Conservation (phyloP, 2,329 filamentous ascomycete genomes). For the Beauveria pseudobassiana region DNA sequence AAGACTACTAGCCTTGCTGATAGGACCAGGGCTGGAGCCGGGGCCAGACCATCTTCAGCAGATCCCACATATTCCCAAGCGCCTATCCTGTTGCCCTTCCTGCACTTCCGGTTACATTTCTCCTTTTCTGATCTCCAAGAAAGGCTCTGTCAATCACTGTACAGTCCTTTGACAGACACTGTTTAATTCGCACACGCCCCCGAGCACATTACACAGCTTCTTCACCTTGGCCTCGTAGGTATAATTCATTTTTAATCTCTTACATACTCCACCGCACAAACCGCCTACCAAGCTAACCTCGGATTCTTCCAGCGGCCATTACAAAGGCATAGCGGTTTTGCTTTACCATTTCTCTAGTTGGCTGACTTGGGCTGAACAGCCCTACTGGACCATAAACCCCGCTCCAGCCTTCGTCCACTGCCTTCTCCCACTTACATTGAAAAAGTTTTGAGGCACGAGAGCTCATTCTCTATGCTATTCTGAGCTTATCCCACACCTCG, state of each 20-base stretch:
- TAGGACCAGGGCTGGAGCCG: not conserved
- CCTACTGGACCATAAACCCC: not conserved
- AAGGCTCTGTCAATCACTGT: not conserved
- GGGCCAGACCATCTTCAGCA: conserved; percentile 3
- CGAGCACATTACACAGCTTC: not conserved
- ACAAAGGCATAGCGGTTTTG: not conserved
- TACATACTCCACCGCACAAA: not conserved
- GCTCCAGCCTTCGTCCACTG: not conserved
- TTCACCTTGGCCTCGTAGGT: not conserved
- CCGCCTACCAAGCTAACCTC: not conserved
- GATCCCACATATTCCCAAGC: conserved; percentile 5
- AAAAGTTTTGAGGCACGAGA: not conserved
- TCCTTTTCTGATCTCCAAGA: not conserved
- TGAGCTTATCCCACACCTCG: not conserved
- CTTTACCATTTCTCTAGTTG: not conserved
- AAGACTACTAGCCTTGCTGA: not conserved
- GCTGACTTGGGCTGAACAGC: not conserved
- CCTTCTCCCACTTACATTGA: not conserved
- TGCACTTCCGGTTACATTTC: not conserved
- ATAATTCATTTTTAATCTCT: not conserved
- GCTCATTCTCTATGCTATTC: not conserved
- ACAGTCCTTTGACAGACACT: not conserved
- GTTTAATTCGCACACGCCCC: not conserved
- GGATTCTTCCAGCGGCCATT: not conserved
- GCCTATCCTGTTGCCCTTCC: conserved; percentile 1